A percentile compares a stretch with the other conserved stretches of the same genome.
phyloP scores from a whole-genome alignment of 495 filamentous ascomycete species.

The Penicillium bovifimosum region DNA sequence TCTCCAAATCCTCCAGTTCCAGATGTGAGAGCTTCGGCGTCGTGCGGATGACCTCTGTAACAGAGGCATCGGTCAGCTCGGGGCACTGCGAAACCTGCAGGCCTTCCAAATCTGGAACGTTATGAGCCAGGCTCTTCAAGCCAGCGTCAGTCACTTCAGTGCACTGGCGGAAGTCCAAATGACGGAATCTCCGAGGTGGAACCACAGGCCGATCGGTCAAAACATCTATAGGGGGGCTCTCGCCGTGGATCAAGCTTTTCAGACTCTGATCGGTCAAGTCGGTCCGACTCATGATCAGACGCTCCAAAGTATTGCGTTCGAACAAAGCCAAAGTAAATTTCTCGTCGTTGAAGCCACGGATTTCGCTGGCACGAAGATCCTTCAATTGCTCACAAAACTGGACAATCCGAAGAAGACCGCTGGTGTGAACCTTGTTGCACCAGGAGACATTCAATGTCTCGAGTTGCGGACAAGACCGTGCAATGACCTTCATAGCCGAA shows the following conservation, averaged over 20 bases:
- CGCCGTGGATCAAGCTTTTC: slow-evolving; percentile 65
- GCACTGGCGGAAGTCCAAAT: slow-evolving; percentile 82
- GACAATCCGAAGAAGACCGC: slow-evolving; percentile 69
- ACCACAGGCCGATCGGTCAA: slow-evolving; percentile 71
- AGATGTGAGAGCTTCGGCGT: slow-evolving; percentile 74
- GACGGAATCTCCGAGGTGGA: slow-evolving; percentile 70
- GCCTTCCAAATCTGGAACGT: slow-evolving; percentile 75
- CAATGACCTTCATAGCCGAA: slow-evolving; percentile 79
- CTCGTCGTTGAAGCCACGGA: slow-evolving; percentile 68
- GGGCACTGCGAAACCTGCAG: slow-evolving; percentile 72
- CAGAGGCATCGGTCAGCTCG: slow-evolving; percentile 63
- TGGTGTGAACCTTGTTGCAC: slow-evolving; percentile 80
- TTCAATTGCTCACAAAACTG: slow-evolving; percentile 64
- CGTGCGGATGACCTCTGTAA: slow-evolving; percentile 68
- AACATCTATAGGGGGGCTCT: slow-evolving; percentile 67
- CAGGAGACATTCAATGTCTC: slow-evolving; percentile 84
- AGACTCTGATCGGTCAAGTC: slow-evolving; percentile 70
- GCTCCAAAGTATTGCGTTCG: slow-evolving; percentile 71
- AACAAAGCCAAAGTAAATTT: slow-evolving; percentile 68
- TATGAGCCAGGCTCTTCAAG: slow-evolving; percentile 58
- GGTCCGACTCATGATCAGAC: slow-evolving; percentile 71
- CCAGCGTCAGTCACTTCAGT: slow-evolving; percentile 63
- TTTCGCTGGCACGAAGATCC: slow-evolving; percentile 79
- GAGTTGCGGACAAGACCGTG: slow-evolving; percentile 73
- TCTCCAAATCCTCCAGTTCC: slow-evolving; percentile 79